Conservation (phyloP, 345 rosid species). For the Pistacia atlantica region DNA sequence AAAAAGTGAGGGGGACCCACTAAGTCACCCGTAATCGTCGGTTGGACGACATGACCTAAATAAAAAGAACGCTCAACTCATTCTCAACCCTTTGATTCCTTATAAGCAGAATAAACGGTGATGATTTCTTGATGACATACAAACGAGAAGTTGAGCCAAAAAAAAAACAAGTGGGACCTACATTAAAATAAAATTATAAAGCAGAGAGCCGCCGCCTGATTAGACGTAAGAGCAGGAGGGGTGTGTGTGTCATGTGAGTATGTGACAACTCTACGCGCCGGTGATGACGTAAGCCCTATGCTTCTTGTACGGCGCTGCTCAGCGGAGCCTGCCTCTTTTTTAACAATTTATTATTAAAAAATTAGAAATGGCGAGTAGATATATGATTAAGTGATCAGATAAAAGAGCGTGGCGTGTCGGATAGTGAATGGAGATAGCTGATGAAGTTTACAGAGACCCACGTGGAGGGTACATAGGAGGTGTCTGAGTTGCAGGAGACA, state of each 20-base stretch:
- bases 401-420: slow-evolving; percentile 34
- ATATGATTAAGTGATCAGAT: not conserved
- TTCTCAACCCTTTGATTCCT: slow-evolving; percentile 3
- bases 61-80: not conserved
- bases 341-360: not conserved
- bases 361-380: not conserved
- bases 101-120: slow-evolving; percentile 16
- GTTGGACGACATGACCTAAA: slow-evolving; percentile 45
- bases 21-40: slow-evolving; percentile 73
- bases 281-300: slow-evolving; percentile 45
- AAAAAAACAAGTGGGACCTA: slow-evolving; percentile 16
- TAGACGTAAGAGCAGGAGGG: slow-evolving; percentile 39
- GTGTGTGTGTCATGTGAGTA: slow-evolving; percentile 33
- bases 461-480: slow-evolving; percentile 36
- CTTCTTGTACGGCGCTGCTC: slow-evolving; percentile 34
- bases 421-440: slow-evolving; percentile 24
- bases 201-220: slow-evolving; percentile 44
- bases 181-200: not conserved
- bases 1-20: slow-evolving; percentile 40
- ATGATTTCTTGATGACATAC: not conserved
- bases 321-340: slow-evolving; percentile 29
- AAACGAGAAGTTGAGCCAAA: not conserved
- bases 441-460: slow-evolving; percentile 19
- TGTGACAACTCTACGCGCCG: slow-evolving; percentile 23
- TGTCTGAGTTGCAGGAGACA: slow-evolving; percentile 50